Evolutionary conservation across 169 alveolate genomes (phyloP).

Genomic region (Cryptosporidium ubiquitum): DNA sequence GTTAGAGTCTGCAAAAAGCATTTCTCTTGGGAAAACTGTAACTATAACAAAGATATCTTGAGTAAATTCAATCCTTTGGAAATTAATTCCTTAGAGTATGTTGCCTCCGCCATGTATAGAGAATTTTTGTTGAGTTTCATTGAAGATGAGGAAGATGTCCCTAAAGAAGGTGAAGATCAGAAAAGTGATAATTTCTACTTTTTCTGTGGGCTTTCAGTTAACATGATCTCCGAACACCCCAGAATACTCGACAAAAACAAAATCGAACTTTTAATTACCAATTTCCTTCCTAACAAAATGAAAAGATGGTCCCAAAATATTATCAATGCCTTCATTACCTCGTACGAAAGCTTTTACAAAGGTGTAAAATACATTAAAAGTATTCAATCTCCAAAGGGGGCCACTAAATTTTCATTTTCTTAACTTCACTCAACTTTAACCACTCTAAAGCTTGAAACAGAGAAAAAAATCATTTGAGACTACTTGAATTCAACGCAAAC

Average conservation of each 20-base stretch:
- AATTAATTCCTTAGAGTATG: conserved; percentile 28
- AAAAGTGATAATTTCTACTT: background rate
- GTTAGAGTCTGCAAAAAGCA: conserved; percentile 67
- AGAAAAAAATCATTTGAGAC: background rate
- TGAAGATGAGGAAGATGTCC: background rate
- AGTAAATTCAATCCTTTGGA: conserved; percentile 5
- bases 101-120: conserved; percentile 50
- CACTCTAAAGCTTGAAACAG: background rate
- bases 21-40: conserved; percentile 53
- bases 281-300: conserved; percentile 14
- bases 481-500: background rate
- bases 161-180: background rate
- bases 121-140: background rate
- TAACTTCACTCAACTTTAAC: background rate
- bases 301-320: conserved; percentile 7
- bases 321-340: conserved; percentile 4
- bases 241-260: conserved; percentile 5
- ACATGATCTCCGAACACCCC: conserved; percentile 35
- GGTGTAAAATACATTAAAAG: conserved; percentile 24
- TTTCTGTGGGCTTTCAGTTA: conserved; percentile 34
- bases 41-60: background rate
- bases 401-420: conserved; percentile 21
- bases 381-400: background rate
- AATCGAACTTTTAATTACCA: background rate
- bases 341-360: conserved; percentile 25